Percentiles rank a stretch among this genome's conserved stretches.
Conservation (phyloP, 345 rosid genomes). For the Stellera chamaejasme region DNA sequence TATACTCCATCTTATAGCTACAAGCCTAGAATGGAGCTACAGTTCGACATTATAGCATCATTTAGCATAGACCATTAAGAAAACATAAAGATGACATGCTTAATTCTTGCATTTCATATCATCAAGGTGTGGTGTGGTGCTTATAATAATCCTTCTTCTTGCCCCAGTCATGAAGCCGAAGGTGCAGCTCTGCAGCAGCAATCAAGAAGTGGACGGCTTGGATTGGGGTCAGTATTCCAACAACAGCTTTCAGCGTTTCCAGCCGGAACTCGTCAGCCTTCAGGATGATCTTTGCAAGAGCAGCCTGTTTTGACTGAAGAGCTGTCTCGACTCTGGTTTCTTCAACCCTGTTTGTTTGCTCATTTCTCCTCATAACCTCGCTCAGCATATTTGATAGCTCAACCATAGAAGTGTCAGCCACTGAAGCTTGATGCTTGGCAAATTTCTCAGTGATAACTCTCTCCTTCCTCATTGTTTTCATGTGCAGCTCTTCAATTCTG, state of each 20-base stretch:
- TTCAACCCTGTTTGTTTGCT: not conserved
- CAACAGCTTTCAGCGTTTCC: constrained; percentile 21
- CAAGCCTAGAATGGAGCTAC: too few relatives aligned
- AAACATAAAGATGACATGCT: too few relatives aligned
- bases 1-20: too few relatives aligned
- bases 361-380: constrained; percentile 15
- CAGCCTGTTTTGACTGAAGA: constrained; percentile 21
- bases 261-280: constrained; percentile 37
- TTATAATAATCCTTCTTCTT: constrained; percentile 16
- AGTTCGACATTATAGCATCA: too few relatives aligned
- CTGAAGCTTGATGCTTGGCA: constrained; percentile 34
- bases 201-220: constrained; percentile 40
- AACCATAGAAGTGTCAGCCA: constrained; percentile 39
- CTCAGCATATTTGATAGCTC: constrained; percentile 28
- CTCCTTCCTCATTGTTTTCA: constrained; percentile 24
- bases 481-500: constrained; percentile 26
- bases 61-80: too few relatives aligned
- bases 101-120: too few relatives aligned
- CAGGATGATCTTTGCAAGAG: constrained; percentile 18
- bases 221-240: constrained; percentile 21
- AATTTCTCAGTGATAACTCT: constrained; percentile 25
- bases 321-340: constrained; percentile 11
- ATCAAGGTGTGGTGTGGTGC: too few relatives aligned
- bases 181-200: constrained; percentile 42
- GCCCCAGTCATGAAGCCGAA: constrained; percentile 41